Evolutionary conservation across 768 basidiomycete species (phyloP), one percentile per base, ranked within the genome.

Genomic region (Sarcodon sp.): DNA sequence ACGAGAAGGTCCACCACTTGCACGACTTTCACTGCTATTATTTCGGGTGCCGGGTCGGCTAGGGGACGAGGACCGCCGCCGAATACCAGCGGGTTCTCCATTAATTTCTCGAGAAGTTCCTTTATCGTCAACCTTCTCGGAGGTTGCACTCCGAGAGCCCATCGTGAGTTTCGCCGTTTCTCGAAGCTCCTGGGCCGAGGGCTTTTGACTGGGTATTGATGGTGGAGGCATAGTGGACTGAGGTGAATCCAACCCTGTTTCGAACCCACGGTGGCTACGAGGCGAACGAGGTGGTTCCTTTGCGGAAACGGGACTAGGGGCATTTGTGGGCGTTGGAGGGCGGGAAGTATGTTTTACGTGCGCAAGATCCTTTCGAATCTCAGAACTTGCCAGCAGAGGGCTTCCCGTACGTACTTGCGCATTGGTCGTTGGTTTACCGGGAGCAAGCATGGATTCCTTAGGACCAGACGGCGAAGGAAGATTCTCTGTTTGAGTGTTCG

Each of bases 151-250:
- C 35, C 67, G 62, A 13, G 76, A 71, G 13, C 39, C 39, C 39
- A 41, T 41, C 39, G 39, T 41, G 57, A 83, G 80, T 56, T 81
- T 83, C 6, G 86, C 87, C 2, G 83, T 87, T 59, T 85, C 84
- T 45, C 87, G 74, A 12, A 88, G 70, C 55, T 87, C 87, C 54
- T 87, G 83, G 1, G 86, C 85, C 8, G 82, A 83, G 6, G 69
- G 64, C 0, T 86, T 87, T 56, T 87, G 84, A 55, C 87, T 89
- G 2, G 87, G 87, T 44, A 71, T 77, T 21, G 67, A 70, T 13
- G 87, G 87, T 4, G 88, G 87, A 10, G 83, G 84, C 86, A 90
- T 89, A 13, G 39, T 13, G 1, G 58, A 58, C 34, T 75, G 70
- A n/a, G 57, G 60, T 32, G 58, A 46, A 1, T 70, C 72, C 12